A percentile compares a stretch with the other conserved stretches of the same genome.
These are phyloP conservation scores for Wickerhamomyces pijperi DNA, from an alignment of 805 yeast species.

Conservation along the genomic window DNA sequence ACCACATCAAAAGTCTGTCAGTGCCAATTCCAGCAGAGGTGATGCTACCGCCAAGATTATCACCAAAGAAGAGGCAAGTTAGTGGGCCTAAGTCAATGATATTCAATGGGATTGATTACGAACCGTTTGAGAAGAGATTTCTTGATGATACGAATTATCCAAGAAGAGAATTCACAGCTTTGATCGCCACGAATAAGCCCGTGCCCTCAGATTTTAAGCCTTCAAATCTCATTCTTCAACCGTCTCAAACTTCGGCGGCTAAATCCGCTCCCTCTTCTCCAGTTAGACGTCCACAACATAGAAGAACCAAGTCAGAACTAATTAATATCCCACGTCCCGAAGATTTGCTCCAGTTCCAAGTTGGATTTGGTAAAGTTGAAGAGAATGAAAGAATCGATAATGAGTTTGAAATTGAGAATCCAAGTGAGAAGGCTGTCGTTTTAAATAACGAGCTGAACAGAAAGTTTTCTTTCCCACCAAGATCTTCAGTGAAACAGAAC, in stretches of 20 bases:
- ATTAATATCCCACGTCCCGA: too few relatives aligned
- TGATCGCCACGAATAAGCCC: too few relatives aligned
- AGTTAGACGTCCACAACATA: not conserved
- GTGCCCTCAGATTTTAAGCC: too few relatives aligned
- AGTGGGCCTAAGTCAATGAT: constrained; percentile 20
- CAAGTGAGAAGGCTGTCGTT: constrained; percentile 16
- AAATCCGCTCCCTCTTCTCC: not conserved
- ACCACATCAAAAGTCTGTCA: constrained; percentile 19
- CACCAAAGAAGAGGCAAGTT: constrained; percentile 21
- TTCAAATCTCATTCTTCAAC: too few relatives aligned
- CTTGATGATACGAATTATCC: not conserved
- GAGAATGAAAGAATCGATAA: constrained; percentile 8
- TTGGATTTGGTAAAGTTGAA: not conserved
- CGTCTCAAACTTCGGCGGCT: not conserved
- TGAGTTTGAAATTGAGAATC: constrained; percentile 16
- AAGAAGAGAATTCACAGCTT: not conserved
- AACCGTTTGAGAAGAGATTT: constrained; percentile 13
- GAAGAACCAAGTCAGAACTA: not conserved
- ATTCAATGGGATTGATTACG: constrained; percentile 26
- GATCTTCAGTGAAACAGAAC: not conserved
- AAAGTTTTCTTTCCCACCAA: constrained; percentile 17
- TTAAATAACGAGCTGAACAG: constrained; percentile 15
- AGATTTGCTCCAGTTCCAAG: too few relatives aligned
- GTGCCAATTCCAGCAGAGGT: constrained; percentile 28
- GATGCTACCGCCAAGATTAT: constrained; percentile 25